phyloP scores from a whole-genome alignment of 148 eudicot genomes.

The Vaccinium vitisidaea region DNA sequence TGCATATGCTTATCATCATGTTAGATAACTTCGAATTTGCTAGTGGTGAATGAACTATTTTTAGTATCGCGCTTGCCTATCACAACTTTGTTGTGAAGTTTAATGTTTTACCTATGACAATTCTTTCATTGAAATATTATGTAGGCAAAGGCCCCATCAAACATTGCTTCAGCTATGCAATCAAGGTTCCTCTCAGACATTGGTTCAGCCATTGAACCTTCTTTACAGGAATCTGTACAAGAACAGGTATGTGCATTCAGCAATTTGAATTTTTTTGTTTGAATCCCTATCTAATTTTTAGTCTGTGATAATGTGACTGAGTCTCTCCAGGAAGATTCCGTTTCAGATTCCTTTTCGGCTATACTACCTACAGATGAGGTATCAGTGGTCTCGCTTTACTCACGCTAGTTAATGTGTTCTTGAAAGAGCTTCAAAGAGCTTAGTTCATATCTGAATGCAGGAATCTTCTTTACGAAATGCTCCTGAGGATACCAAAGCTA shows the following conservation, averaged over 20 bases:
- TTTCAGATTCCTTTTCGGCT: conserved; percentile 11
- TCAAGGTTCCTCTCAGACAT: conserved; percentile 17
- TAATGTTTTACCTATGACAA: conserved; percentile 9
- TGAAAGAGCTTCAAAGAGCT: conserved; percentile 5
- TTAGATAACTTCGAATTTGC: not conserved
- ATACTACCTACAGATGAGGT: conserved; percentile 5
- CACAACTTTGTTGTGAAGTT: not conserved
- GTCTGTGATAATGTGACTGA: not conserved
- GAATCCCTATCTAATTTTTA: not conserved
- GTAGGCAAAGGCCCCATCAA: conserved; percentile 16
- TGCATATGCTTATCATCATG: not conserved
- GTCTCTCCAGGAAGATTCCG: conserved; percentile 26
- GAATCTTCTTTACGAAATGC: conserved; percentile 10
- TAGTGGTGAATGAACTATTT: not conserved
- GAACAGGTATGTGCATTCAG: conserved; percentile 27
- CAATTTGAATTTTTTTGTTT: not conserved
- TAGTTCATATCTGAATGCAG: conserved; percentile 8
- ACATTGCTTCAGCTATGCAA: conserved; percentile 14
- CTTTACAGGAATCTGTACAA: conserved; percentile 24
- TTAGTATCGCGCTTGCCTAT: not conserved
- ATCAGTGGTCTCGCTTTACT: not conserved
- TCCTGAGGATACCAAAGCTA: not conserved
- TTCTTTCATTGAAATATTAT: conserved; percentile 10
- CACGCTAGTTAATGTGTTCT: not conserved
- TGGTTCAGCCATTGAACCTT: conserved; percentile 19